phyloP scores from a whole-genome alignment of 331 rosid species.

The Rhamnella rubrinervis region DNA sequence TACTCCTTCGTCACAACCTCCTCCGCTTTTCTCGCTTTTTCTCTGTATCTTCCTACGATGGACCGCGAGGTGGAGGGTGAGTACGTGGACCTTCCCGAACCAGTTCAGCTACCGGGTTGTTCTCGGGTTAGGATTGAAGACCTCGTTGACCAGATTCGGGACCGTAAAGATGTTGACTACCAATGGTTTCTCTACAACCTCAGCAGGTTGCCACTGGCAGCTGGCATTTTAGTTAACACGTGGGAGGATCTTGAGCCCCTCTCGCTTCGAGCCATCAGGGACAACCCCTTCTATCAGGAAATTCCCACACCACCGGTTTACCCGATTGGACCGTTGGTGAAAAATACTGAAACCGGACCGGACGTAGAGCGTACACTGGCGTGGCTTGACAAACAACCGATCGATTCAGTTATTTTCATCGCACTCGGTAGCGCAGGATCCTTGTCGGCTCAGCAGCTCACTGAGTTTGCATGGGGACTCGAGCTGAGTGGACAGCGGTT shows the following conservation, averaged over 20 bases:
- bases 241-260: conserved; percentile 45
- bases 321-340: conserved; percentile 35
- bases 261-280: conserved; percentile 28
- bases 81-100: conserved; percentile 41
- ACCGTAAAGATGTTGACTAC: conserved; percentile 30
- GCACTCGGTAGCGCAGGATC: conserved; percentile 42
- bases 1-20: conserved; percentile 38
- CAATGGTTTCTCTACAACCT: conserved; percentile 29
- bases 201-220: conserved; percentile 27
- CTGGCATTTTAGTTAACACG: conserved; percentile 38
- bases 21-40: conserved; percentile 31
- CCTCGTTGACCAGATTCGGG: conserved; percentile 28
- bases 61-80: conserved; percentile 33
- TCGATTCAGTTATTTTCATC: conserved; percentile 29
- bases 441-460: conserved; percentile 2
- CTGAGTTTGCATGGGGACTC: conserved; percentile 40
- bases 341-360: conserved; percentile 7
- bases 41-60: conserved; percentile 25
- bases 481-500: conserved; percentile 37
- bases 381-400: conserved; percentile 42
- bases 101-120: conserved; percentile 40
- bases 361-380: conserved; percentile 15
- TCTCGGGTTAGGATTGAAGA: conserved; percentile 28
- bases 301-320: conserved; percentile 25
- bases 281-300: conserved; percentile 28